phyloP scores from a whole-genome alignment of 164 flowering plant genomes.

The Santalum album region DNA sequence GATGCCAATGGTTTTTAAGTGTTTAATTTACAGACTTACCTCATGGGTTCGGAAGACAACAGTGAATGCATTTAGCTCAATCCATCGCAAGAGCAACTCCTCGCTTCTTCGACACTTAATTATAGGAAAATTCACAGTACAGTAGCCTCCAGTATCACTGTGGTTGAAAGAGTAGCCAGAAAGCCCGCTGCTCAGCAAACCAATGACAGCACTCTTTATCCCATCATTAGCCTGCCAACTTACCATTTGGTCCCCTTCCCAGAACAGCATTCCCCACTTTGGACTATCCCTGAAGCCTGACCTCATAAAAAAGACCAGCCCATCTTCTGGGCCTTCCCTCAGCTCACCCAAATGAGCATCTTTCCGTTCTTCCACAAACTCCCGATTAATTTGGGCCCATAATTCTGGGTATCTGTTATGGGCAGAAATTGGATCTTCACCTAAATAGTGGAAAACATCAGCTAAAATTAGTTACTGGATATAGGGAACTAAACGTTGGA shows the following conservation, averaged over 20 bases:
- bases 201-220: constrained; percentile 78
- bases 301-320: constrained; percentile 72
- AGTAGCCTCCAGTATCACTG: constrained; percentile 89
- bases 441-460: constrained; percentile 19
- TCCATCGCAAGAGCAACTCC: constrained; percentile 74
- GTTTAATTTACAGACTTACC: constrained; percentile 29
- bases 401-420: constrained; percentile 83
- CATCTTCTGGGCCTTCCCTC: constrained; percentile 40
- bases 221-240: constrained; percentile 90
- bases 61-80: constrained; percentile 79
- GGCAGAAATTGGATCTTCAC: constrained; percentile 81
- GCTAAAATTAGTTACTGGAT: background rate
- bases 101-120: constrained; percentile 61
- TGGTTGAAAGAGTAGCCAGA: constrained; percentile 80
- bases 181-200: constrained; percentile 74
- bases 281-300: constrained; percentile 82
- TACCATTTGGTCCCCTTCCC: constrained; percentile 97
- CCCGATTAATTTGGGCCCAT: constrained; percentile 79
- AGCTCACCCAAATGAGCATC: constrained; percentile 16
- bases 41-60: constrained; percentile 73
- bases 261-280: constrained; percentile 73
- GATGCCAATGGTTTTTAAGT: background rate
- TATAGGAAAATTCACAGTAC: constrained; percentile 65
- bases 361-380: constrained; percentile 79
- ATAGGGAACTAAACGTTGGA: background rate